phyloP scores from a whole-genome alignment of 371 early-diverging fungal species.

The Chytridium lagenaria region DNA sequence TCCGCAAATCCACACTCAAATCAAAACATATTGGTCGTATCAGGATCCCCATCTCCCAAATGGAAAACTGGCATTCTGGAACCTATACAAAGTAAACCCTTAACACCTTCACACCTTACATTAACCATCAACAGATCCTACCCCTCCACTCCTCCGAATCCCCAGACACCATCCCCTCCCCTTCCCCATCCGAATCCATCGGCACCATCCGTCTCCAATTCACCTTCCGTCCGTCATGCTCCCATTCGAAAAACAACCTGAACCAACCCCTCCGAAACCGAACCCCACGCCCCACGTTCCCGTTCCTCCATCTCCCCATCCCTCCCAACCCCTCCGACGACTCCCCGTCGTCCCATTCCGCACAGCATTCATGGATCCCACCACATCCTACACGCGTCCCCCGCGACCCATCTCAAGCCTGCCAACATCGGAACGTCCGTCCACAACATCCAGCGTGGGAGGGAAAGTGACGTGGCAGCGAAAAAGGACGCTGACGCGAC shows the following conservation, averaged over 20 bases:
- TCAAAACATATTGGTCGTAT: constrained; percentile 7
- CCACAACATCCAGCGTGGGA: background rate
- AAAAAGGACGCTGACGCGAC: no score
- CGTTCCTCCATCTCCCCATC: background rate
- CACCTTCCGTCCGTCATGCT: constrained; percentile 5
- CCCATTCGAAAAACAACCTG: background rate
- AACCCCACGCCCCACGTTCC: background rate
- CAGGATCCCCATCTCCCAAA: background rate
- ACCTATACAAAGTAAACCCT: background rate
- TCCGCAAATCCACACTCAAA: background rate
- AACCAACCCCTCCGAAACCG: background rate
- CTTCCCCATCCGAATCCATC: background rate
- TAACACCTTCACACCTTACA: background rate
- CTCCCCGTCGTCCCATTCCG: background rate
- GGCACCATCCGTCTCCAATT: background rate
- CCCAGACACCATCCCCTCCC: background rate
- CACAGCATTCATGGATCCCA: background rate
- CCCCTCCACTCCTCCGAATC: background rate
- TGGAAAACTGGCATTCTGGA: constrained; percentile 19
- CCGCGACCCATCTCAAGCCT: background rate
- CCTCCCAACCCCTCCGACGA: background rate
- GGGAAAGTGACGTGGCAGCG: no score
- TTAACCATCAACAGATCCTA: background rate
- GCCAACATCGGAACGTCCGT: background rate
- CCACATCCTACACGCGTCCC: background rate